A percentile compares a stretch with the other conserved stretches of the same genome.
Evolutionary conservation across 2,329 filamentous ascomycete species (phyloP).

Genomic region (Apiospora sp.): DNA sequence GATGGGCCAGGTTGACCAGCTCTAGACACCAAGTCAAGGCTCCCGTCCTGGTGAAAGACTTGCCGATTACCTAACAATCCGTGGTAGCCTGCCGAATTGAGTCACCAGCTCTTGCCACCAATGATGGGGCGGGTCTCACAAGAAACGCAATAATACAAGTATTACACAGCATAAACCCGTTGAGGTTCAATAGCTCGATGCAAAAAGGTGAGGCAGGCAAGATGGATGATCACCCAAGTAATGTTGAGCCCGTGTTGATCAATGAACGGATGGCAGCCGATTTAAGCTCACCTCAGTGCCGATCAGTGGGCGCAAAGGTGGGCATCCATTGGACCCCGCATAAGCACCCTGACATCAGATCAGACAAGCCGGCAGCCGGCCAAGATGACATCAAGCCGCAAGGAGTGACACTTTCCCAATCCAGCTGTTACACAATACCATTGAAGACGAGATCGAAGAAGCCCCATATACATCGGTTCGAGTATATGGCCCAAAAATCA

Average conservation of each 20-base stretch:
- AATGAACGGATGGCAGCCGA: not conserved
- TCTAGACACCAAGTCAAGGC: not conserved
- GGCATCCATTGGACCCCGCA: not conserved
- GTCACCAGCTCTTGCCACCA: not conserved
- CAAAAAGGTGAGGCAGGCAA: not conserved
- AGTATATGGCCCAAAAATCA: no score
- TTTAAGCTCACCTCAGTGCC: constrained; percentile 15
- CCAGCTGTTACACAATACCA: not conserved
- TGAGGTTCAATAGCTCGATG: not conserved
- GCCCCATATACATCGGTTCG: no score
- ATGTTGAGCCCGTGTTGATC: not conserved
- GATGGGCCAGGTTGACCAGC: not conserved
- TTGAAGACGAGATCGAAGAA: no score
- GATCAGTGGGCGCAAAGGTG: constrained; percentile 12
- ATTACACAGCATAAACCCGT: not conserved
- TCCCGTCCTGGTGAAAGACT: not conserved
- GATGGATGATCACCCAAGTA: not conserved
- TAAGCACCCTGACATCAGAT: constrained; percentile 12
- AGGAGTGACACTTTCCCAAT: not conserved
- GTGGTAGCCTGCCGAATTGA: not conserved
- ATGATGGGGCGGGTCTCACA: not conserved
- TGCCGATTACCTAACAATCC: not conserved
- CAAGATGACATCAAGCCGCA: not conserved
- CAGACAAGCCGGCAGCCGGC: not conserved
- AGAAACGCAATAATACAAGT: not conserved